phyloP scores from a whole-genome alignment of 306 rosid species.

The Sechiopsis laciniata region DNA sequence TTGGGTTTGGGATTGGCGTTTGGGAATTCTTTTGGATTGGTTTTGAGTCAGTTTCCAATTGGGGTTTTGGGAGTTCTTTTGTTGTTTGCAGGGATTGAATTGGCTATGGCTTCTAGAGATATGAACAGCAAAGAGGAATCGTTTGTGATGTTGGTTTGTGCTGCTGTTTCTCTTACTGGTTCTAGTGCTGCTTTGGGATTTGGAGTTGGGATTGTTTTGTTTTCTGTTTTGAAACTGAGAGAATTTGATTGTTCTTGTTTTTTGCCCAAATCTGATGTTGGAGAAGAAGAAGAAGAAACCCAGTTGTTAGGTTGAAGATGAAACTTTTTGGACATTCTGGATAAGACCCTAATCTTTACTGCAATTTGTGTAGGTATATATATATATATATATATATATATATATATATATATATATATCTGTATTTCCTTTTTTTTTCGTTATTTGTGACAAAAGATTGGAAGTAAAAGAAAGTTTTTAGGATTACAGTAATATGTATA shows the following conservation, averaged over 20 bases:
- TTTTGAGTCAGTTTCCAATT: slow-evolving; percentile 46
- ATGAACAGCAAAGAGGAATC: slow-evolving; percentile 63
- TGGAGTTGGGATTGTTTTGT: slow-evolving; percentile 60
- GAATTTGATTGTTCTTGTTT: slow-evolving; percentile 37
- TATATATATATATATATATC: no score
- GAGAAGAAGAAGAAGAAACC: background rate
- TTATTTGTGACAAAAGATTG: no score
- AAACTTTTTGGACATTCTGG: no score
- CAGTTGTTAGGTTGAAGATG: background rate
- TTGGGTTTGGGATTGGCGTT: slow-evolving; percentile 52
- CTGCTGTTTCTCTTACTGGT: slow-evolving; percentile 71
- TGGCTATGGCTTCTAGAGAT: slow-evolving; percentile 67
- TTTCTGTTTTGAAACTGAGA: slow-evolving; percentile 46
- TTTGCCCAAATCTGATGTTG: slow-evolving; percentile 10
- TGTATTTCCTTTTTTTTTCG: no score
- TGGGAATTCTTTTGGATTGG: slow-evolving; percentile 54
- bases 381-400: no score
- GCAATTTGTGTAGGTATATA: no score
- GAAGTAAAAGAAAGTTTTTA: no score
- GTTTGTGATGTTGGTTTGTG: slow-evolving; percentile 66
- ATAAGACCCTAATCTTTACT: no score
- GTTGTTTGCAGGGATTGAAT: slow-evolving; percentile 62
- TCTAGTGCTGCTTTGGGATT: slow-evolving; percentile 72
- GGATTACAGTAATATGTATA: no score
- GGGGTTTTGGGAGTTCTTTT: slow-evolving; percentile 71